A percentile compares a stretch with the other conserved stretches of the same genome.
Evolutionary conservation across 1,284 basidiomycete genomes (phyloP).

Genomic region (Lentinula novae-zelandiae): DNA sequence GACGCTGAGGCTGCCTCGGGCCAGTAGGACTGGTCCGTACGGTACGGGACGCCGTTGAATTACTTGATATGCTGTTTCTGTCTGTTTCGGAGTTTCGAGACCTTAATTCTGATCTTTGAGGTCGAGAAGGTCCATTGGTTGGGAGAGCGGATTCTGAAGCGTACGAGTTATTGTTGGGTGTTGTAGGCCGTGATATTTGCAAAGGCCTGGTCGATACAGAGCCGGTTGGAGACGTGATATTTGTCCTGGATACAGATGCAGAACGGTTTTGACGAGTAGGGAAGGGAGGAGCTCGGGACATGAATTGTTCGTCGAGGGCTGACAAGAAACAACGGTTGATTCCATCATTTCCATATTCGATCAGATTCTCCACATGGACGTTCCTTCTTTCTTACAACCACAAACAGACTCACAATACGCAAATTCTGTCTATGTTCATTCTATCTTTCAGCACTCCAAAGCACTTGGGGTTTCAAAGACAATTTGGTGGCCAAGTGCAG

Average conservation of each 20-base stretch:
- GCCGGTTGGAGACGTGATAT: constrained; percentile 30
- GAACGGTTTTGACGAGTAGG: constrained; percentile 40
- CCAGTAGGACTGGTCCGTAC: background rate
- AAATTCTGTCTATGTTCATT: constrained; percentile 23
- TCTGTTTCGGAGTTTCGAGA: constrained; percentile 40
- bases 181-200: constrained; percentile 49
- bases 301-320: constrained; percentile 21
- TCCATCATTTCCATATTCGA: background rate
- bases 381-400: constrained; percentile 34
- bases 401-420: constrained; percentile 5
- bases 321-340: background rate
- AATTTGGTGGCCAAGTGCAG: constrained; percentile 48
- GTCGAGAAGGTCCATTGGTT: constrained; percentile 44
- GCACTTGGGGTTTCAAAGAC: constrained; percentile 40
- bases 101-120: constrained; percentile 54
- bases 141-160: constrained; percentile 20
- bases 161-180: constrained; percentile 33
- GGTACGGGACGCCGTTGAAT: constrained; percentile 28
- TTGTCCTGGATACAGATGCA: constrained; percentile 24
- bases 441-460: constrained; percentile 34
- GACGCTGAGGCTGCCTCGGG: background rate
- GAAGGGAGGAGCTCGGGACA: constrained; percentile 56
- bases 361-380: constrained; percentile 3
- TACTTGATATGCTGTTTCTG: constrained; percentile 36
- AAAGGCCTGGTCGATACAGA: constrained; percentile 44